These are phyloP conservation scores for Penicillium tannophilum DNA, from an alignment of 495 filamentous ascomycete genomes.

Conservation along the genomic window DNA sequence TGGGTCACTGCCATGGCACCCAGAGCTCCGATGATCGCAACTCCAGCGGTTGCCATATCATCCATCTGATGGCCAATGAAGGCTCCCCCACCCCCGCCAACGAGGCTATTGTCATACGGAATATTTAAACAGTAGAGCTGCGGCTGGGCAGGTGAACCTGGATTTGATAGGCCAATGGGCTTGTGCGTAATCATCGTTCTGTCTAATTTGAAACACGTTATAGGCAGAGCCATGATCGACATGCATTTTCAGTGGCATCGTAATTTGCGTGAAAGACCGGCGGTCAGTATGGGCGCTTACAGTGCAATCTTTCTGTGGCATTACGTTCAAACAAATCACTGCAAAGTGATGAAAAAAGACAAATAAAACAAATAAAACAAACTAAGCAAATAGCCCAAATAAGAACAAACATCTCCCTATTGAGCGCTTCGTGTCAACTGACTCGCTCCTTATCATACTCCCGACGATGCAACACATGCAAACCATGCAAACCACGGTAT, in stretches of 20 bases:
- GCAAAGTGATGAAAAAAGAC: not conserved
- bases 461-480: not conserved
- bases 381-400: not conserved
- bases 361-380: not conserved
- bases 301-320: too few species aligned
- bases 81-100: slow-evolving; percentile 47
- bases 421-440: not conserved
- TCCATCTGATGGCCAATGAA: slow-evolving; percentile 48
- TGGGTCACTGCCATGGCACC: slow-evolving; percentile 40
- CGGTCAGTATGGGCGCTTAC: too few species aligned
- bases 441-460: not conserved
- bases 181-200: too few species aligned
- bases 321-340: not conserved
- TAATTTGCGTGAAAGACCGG: too few species aligned
- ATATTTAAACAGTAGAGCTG: too few species aligned
- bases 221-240: too few species aligned
- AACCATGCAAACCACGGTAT: too few species aligned
- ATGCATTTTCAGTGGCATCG: too few species aligned
- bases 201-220: too few species aligned
- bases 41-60: slow-evolving; percentile 43
- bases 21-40: slow-evolving; percentile 48
- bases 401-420: not conserved
- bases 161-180: too few species aligned
- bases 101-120: too few species aligned
- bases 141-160: too few species aligned